Conservation (phyloP, 2,329 filamentous ascomycete species). For the Xenoacremonium recifei region DNA sequence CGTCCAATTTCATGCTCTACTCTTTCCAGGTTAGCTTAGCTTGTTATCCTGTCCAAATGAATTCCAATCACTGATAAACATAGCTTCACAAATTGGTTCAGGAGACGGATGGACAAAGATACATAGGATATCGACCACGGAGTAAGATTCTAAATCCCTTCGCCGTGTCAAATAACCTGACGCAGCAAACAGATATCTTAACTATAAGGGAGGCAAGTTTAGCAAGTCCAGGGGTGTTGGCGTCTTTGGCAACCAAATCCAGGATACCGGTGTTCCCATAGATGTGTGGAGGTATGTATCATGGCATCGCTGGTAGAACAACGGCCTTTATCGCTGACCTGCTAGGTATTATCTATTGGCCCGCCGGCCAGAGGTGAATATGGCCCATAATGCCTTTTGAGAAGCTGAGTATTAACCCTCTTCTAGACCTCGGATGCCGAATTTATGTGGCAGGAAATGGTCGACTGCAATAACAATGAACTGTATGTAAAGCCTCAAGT, state of each 20-base stretch:
- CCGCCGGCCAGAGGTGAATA: too few relatives aligned
- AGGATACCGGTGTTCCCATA: conserved; percentile 78
- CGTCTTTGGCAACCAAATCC: conserved; percentile 87
- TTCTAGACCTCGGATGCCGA: conserved; percentile 84
- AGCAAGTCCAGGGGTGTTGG: conserved; percentile 87
- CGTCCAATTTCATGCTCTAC: too few relatives aligned
- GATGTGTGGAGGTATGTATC: conserved; percentile 97
- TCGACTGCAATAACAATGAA: conserved; percentile 83
- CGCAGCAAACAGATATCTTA: too few relatives aligned
- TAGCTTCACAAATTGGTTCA: conserved; percentile 80
- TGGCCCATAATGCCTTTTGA: too few relatives aligned
- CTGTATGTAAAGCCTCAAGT: conserved; percentile 73
- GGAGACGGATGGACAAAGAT: conserved; percentile 86
- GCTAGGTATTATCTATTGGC: too few relatives aligned
- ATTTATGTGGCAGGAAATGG: conserved; percentile 85
- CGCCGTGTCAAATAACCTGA: too few relatives aligned
- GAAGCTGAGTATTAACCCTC: too few relatives aligned
- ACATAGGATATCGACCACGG: conserved; percentile 83
- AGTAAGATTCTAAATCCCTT: too few relatives aligned
- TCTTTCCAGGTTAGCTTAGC: too few relatives aligned
- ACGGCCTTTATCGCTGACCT: conserved; percentile 79
- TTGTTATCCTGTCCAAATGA: too few relatives aligned
- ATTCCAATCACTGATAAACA: conserved; percentile 84
- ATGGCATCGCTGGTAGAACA: too few relatives aligned
- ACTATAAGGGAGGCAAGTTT: conserved; percentile 89